Conservation (phyloP, 139 green algal genomes). For the Zygnema cylindricum region DNA sequence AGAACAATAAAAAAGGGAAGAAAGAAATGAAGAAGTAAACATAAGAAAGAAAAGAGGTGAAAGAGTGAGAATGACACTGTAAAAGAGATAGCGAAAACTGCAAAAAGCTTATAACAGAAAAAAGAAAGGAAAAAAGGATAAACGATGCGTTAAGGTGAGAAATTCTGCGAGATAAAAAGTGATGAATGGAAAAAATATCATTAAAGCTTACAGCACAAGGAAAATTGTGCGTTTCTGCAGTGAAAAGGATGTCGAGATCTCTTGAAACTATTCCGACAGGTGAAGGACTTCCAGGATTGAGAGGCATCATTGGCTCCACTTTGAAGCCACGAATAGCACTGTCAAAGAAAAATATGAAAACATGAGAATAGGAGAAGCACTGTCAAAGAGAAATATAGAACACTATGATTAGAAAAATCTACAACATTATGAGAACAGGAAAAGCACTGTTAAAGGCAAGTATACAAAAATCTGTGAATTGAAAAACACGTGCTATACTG, state of each 20-base stretch:
- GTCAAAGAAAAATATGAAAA: constrained; percentile 15
- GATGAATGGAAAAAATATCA: too few species aligned
- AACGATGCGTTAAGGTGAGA: background rate
- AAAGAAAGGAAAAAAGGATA: background rate
- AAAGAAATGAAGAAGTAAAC: too few species aligned
- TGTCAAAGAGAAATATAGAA: background rate
- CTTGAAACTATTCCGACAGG: constrained; percentile 71
- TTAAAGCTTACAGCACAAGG: constrained; percentile 87
- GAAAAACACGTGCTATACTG: too few species aligned
- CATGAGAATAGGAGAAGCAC: background rate
- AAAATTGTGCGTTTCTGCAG: constrained; percentile 99
- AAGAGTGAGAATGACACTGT: too few species aligned
- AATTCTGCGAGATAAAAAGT: constrained; percentile 2
- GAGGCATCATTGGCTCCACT: constrained; percentile 81
- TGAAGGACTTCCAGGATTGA: constrained; percentile 73
- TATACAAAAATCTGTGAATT: too few species aligned
- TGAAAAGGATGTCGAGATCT: constrained; percentile 97
- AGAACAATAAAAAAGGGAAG: too few species aligned
- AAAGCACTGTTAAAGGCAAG: too few species aligned
- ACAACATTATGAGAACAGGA: too few species aligned
- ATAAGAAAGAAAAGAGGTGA: too few species aligned
- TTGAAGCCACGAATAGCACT: constrained; percentile 84
- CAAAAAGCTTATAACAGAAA: constrained; percentile 2
- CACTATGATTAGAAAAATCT: too few species aligned
- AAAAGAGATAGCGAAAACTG: background rate